A percentile compares a stretch with the other conserved stretches of the same genome.
Conservation (phyloP, 129 eudicot species). For the Sambucus nigra region DNA sequence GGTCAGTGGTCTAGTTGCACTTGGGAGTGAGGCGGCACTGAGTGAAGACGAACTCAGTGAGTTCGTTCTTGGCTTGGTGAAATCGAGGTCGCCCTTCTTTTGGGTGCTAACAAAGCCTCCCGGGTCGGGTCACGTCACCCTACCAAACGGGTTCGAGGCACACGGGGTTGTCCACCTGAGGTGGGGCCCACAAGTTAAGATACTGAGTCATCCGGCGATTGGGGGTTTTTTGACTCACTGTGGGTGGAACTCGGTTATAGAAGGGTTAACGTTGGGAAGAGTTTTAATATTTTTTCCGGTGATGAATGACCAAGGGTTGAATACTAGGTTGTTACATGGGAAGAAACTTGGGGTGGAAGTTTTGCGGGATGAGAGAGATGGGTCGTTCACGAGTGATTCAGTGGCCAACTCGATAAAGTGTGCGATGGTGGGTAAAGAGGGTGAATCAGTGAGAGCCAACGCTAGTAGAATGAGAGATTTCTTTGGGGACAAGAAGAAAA, state of each 20-base stretch:
- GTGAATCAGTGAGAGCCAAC: conserved; percentile 37
- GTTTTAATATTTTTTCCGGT: conserved; percentile 65
- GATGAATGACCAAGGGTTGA: conserved; percentile 80
- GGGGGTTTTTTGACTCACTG: conserved; percentile 84
- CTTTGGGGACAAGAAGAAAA: conserved; percentile 35
- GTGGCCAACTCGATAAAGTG: conserved; percentile 45
- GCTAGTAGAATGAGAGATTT: conserved; percentile 34
- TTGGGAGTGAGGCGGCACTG: conserved; percentile 63
- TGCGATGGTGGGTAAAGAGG: conserved; percentile 47
- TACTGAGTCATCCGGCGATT: conserved; percentile 46
- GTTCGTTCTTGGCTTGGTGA: conserved; percentile 67
- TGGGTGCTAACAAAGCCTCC: conserved; percentile 55
- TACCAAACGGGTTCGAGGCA: conserved; percentile 48
- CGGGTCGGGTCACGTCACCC: conserved; percentile 21
- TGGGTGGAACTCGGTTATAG: conserved; percentile 83
- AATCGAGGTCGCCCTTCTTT: conserved; percentile 52
- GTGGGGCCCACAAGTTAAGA: conserved; percentile 87
- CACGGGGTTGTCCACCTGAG: conserved; percentile 40
- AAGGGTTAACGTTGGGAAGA: conserved; percentile 60
- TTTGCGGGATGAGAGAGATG: conserved; percentile 40
- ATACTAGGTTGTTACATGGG: conserved; percentile 43
- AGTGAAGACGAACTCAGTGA: conserved; percentile 37
- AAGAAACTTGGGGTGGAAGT: conserved; percentile 67
- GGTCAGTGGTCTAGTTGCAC: conserved; percentile 54
- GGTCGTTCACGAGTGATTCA: conserved; percentile 45